Conservation (phyloP, 495 filamentous ascomycete species). For the Halenospora varia region DNA sequence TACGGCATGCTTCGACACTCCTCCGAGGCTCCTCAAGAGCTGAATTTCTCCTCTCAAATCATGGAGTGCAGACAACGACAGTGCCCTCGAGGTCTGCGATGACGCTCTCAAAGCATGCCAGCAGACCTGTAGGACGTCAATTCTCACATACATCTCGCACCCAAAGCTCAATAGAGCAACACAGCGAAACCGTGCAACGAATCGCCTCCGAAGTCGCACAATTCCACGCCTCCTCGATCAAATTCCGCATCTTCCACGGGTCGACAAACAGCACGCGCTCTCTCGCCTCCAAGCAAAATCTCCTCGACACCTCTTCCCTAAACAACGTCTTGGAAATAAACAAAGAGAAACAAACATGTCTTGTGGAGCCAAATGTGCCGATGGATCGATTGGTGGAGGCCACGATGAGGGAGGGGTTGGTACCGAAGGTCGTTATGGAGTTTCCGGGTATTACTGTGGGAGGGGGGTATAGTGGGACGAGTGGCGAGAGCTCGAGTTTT, state of each 20-base stretch:
- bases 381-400: slow-evolving; percentile 57
- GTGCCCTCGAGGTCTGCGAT: too few species aligned
- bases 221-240: background rate
- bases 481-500: slow-evolving; percentile 56
- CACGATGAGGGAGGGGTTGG: slow-evolving; percentile 46
- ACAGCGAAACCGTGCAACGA: background rate
- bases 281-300: slow-evolving; percentile 38
- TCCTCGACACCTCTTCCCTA: slow-evolving; percentile 44
- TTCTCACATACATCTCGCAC: too few species aligned
- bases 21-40: too few species aligned
- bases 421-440: slow-evolving; percentile 57
- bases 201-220: background rate
- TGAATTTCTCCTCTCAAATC: too few species aligned
- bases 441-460: slow-evolving; percentile 64
- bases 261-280: slow-evolving; percentile 71
- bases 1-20: too few species aligned
- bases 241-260: slow-evolving; percentile 47
- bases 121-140: too few species aligned
- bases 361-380: slow-evolving; percentile 63
- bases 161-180: too few species aligned
- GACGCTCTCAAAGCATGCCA: background rate
- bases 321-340: slow-evolving; percentile 27
- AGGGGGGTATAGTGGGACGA: slow-evolving; percentile 57
- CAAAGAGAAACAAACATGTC: slow-evolving; percentile 42
- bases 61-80: too few species aligned